These are phyloP conservation scores for Xylaria venustula DNA, from an alignment of 495 filamentous ascomycete genomes.

Conservation along the genomic window DNA sequence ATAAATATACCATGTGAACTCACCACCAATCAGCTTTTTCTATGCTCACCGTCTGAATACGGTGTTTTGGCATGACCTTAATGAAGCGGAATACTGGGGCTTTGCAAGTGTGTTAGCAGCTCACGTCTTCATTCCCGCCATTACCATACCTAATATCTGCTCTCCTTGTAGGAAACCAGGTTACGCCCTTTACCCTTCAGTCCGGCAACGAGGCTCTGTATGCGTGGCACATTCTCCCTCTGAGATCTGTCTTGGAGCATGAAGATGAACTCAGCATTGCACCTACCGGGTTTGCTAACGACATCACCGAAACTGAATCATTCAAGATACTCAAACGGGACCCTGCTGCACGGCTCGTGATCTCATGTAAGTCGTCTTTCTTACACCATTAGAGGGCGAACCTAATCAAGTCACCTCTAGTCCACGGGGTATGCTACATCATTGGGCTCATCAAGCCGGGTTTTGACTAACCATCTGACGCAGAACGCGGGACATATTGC, in stretches of 20 bases:
- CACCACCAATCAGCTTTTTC: conserved; percentile 54
- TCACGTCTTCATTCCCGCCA: not conserved
- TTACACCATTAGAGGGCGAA: not conserved
- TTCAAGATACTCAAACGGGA: conserved; percentile 65
- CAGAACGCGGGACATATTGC: conserved; percentile 64
- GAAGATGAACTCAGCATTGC: conserved; percentile 51
- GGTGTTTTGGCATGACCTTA: conserved; percentile 64
- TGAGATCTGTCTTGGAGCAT: conserved; percentile 61
- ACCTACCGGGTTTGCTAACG: conserved; percentile 45
- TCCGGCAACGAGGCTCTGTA: conserved; percentile 60
- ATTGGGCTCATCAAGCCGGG: conserved; percentile 4
- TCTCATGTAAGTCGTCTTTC: conserved; percentile 45
- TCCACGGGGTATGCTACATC: conserved; percentile 42
- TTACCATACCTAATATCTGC: not conserved
- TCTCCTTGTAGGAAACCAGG: conserved; percentile 54
- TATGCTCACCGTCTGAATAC: conserved; percentile 77
- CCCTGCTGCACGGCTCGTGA: conserved; percentile 57
- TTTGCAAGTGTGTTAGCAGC: conserved; percentile 64
- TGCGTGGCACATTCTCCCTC: conserved; percentile 70
- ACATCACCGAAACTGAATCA: conserved; percentile 53
- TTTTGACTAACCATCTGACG: not conserved
- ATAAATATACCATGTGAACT: not conserved
- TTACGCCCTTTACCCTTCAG: conserved; percentile 62
- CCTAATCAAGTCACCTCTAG: conserved; percentile 18
- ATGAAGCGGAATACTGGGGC: conserved; percentile 73